Evolutionary conservation across 257 asterid species (phyloP), one percentile per base, ranked within the genome.

Genomic region (Anisodus tanguticus): DNA sequence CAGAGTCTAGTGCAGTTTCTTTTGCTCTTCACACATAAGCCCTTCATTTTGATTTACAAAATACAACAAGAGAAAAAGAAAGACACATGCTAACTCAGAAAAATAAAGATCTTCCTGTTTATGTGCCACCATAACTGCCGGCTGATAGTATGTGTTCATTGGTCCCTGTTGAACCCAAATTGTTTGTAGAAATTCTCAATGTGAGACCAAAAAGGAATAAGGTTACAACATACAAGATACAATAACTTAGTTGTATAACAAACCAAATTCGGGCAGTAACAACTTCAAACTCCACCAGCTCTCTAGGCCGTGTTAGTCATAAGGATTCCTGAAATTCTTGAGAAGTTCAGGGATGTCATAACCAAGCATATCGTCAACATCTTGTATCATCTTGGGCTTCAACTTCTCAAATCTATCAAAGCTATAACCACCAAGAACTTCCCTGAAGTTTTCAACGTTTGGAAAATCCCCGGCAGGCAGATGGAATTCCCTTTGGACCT

Each of bases 391-490:
- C 87, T 89, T 96, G 1, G 97, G 94, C 79, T 94, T 96, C 95
- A 96, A 76, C 89, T 92, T 92, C 90, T 96, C 98, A 66, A 96
- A 96, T 80, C 88, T 94, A 62, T 96, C 99, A 9, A 94, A 82
- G 83, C 69, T 94, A 85, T 96, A 94, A 6, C 98, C 98, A 54
- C 95, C 85, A 84, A 94, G 83, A 2, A 83, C 85, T 55, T 92
- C 94, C 88, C 86, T 92, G 66, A 91, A 96, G 15, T 96, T 97
- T 58, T 96, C 99, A 3, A 90, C 90, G 4, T 91, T 90, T 4
- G 99, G 99, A 87, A 96, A 94, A 90, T 96, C 99, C 41, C 98
- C 99, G 0, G 97, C 93, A 0, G 99, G 99, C 62, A 94, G 88
- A 89, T 93, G 98, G 79, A 85, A 86, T 79, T 96, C 98, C 87